phyloP scores from a whole-genome alignment of 2,329 filamentous ascomycete species.

The Tolypocladium album region DNA sequence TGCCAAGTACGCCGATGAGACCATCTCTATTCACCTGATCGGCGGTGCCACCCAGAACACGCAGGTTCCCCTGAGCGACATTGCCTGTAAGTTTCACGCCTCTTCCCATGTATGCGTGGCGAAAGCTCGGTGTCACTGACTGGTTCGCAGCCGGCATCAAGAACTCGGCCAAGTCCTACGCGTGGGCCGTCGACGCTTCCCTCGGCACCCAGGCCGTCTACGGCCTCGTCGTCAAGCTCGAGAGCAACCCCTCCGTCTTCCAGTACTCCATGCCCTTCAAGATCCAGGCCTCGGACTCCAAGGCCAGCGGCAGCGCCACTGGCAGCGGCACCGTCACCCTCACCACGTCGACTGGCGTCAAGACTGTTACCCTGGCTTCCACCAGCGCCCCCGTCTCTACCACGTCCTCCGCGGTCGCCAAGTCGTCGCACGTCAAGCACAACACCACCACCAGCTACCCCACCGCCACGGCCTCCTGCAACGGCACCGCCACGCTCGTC shows the following conservation, averaged over 20 bases:
- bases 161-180: slow-evolving; percentile 31
- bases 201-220: slow-evolving; percentile 39
- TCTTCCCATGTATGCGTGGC: no score
- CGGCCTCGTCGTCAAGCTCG: slow-evolving; percentile 44
- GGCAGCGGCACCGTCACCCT: slow-evolving; percentile 11
- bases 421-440: slow-evolving; percentile 8
- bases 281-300: slow-evolving; percentile 24
- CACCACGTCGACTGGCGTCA: slow-evolving; percentile 16
- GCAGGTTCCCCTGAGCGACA: slow-evolving; percentile 28
- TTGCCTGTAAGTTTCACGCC: slow-evolving; percentile 37
- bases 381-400: slow-evolving; percentile 6
- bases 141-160: slow-evolving; percentile 31
- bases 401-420: slow-evolving; percentile 10
- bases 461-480: slow-evolving; percentile 2
- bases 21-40: slow-evolving; percentile 42
- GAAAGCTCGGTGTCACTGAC: neutral
- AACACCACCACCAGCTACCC: neutral
- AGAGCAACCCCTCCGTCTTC: slow-evolving; percentile 27
- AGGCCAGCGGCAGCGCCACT: neutral
- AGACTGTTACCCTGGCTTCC: slow-evolving; percentile 18
- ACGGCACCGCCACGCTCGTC: neutral
- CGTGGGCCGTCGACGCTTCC: slow-evolving; percentile 37
- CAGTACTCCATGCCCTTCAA: slow-evolving; percentile 43
- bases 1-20: slow-evolving; percentile 27
- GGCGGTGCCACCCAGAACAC: slow-evolving; percentile 34